A percentile compares a stretch with the other conserved stretches of the same genome.
Conservation (phyloP, 2,329 filamentous ascomycete genomes). For the Cladosporium phlei region DNA sequence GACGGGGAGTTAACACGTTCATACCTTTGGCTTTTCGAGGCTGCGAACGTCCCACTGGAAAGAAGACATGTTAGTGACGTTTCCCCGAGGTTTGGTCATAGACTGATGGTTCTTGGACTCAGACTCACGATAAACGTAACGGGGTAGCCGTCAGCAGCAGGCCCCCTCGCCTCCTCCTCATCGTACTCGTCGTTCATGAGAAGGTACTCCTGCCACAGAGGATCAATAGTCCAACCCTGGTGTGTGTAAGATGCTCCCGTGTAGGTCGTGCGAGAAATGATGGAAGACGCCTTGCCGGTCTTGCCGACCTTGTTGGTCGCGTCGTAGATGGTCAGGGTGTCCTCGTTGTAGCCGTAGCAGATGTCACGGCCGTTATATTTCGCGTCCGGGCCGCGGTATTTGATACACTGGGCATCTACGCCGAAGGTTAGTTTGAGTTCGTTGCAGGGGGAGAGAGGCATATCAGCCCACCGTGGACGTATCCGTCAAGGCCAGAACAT, state of each 20-base stretch:
- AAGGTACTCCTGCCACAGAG: conserved; percentile 42
- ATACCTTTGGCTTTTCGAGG: conserved; percentile 41
- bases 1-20: no score
- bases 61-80: neutral
- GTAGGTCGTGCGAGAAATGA: conserved; percentile 48
- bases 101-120: conserved; percentile 41
- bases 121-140: conserved; percentile 33
- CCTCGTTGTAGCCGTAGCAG: conserved; percentile 51
- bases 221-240: conserved; percentile 50
- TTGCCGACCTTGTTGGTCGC: conserved; percentile 44
- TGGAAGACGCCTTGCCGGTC: conserved; percentile 23
- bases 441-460: no score
- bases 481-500: conserved; percentile 49
- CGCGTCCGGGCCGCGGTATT: conserved; percentile 46
- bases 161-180: conserved; percentile 39
- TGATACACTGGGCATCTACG: conserved; percentile 54
- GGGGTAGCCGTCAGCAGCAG: conserved; percentile 39
- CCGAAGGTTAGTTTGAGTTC: no score
- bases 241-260: conserved; percentile 49
- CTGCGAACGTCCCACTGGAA: conserved; percentile 36
- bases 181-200: conserved; percentile 53
- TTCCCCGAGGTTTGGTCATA: no score
- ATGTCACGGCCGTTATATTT: conserved; percentile 45
- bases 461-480: no score
- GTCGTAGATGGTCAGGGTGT: conserved; percentile 44